Conservation (phyloP, 441 rosid species). For the Eruca vesicaria region DNA sequence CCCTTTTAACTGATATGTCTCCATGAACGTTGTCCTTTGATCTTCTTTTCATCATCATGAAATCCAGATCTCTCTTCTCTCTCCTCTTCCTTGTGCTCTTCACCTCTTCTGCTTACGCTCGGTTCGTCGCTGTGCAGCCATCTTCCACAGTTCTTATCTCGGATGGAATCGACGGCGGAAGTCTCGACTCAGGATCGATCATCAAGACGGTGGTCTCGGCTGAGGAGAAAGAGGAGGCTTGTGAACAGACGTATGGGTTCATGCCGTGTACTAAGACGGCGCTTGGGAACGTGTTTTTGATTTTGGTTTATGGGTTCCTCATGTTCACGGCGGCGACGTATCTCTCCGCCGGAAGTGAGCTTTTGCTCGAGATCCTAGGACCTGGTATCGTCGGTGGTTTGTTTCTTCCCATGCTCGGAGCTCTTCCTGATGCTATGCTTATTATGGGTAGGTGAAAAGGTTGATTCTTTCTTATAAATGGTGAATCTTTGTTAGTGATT, state of each 20-base stretch:
- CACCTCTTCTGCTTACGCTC: constrained; percentile 28
- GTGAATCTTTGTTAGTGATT: background rate
- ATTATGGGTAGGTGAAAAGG: constrained; percentile 58
- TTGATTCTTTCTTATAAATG: background rate
- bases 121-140: constrained; percentile 25
- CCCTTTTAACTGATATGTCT: too few species aligned
- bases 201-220: constrained; percentile 21
- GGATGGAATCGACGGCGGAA: constrained; percentile 29
- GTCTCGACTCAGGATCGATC: constrained; percentile 7
- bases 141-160: constrained; percentile 35
- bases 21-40: background rate
- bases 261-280: constrained; percentile 83
- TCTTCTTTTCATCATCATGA: constrained; percentile 23
- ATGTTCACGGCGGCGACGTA: constrained; percentile 87
- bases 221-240: constrained; percentile 40
- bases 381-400: constrained; percentile 95
- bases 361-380: constrained; percentile 83
- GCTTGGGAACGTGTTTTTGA: constrained; percentile 77
- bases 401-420: constrained; percentile 86
- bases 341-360: constrained; percentile 86
- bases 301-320: constrained; percentile 74
- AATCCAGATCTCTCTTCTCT: constrained; percentile 28
- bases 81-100: constrained; percentile 27
- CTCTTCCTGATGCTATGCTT: constrained; percentile 97
- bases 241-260: constrained; percentile 91